Evolutionary conservation across 2,329 filamentous ascomycete species (phyloP).

Genomic region (Colletotrichum cuscutae): DNA sequence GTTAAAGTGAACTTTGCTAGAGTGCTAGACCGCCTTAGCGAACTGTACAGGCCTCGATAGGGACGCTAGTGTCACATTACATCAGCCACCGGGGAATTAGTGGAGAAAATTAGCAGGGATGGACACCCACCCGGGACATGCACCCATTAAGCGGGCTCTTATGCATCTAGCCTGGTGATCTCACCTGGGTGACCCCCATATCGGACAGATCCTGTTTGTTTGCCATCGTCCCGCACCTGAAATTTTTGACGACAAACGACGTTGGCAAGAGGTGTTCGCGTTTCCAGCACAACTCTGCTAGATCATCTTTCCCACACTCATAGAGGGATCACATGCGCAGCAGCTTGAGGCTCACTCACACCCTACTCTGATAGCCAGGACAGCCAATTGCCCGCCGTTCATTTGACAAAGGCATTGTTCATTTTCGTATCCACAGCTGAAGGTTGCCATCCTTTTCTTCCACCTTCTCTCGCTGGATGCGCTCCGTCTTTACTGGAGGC

Average conservation of each 20-base stretch:
- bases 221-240: constrained; percentile 21
- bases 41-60: constrained; percentile 3
- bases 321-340: not conserved
- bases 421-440: not conserved
- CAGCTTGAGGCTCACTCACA: not conserved
- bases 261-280: not conserved
- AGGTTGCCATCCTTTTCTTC: constrained; percentile 18
- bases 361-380: not conserved
- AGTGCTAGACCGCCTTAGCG: constrained; percentile 1
- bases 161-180: constrained; percentile 35
- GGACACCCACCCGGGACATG: constrained; percentile 26
- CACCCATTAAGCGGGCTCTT: constrained; percentile 33
- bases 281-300: not conserved
- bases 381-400: constrained; percentile 8
- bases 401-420: constrained; percentile 12
- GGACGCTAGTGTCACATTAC: constrained; percentile 30
- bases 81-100: constrained; percentile 21
- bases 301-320: not conserved
- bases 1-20: constrained; percentile 13
- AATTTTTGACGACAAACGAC: constrained; percentile 16
- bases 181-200: constrained; percentile 25
- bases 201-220: constrained; percentile 32
- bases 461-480: constrained; percentile 27
- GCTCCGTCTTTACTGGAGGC: constrained; percentile 23
- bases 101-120: constrained; percentile 9